Percentiles rank a stretch among this genome's conserved stretches.
Evolutionary conservation across 768 basidiomycete genomes (phyloP).

Genomic region (Brasilioporus rufonigricans): DNA sequence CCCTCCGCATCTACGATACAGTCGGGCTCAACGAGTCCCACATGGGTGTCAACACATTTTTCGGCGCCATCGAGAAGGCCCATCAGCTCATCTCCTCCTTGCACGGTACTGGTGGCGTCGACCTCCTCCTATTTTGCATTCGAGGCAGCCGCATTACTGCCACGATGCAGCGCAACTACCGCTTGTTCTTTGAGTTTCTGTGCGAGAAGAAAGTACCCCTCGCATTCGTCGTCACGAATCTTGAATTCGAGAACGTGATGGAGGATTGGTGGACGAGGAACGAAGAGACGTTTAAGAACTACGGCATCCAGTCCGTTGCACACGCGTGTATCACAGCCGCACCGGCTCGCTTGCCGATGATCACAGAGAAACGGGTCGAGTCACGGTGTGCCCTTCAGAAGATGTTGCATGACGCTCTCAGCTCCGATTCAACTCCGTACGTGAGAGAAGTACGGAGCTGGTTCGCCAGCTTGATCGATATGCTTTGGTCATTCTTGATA

Average conservation of each 20-base stretch:
- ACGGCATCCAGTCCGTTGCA: background rate
- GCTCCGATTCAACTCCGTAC: background rate
- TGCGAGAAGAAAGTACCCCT: background rate
- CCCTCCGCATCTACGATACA: too few relatives aligned
- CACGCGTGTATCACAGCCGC: conserved; percentile 2
- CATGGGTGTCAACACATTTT: too few relatives aligned
- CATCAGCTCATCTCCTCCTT: conserved; percentile 1
- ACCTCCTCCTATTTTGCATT: conserved; percentile 17
- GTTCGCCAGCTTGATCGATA: too few relatives aligned
- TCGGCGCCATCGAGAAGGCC: background rate
- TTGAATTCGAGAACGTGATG: background rate
- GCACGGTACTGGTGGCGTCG: conserved; percentile 3
- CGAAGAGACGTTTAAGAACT: background rate
- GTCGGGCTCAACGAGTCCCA: too few relatives aligned
- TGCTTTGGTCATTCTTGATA: background rate
- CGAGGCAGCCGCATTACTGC: background rate
- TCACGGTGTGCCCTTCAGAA: background rate
- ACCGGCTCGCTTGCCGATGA: background rate
- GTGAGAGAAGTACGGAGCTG: too few relatives aligned
- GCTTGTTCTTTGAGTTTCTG: too few relatives aligned
- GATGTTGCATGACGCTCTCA: background rate
- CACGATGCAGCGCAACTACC: conserved; percentile 5
- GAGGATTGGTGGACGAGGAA: background rate
- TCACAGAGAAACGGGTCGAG: background rate
- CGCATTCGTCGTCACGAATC: background rate